Base-by-base conservation (phyloP, 805 yeast species). In the Suhomyces faveliae region DNA sequence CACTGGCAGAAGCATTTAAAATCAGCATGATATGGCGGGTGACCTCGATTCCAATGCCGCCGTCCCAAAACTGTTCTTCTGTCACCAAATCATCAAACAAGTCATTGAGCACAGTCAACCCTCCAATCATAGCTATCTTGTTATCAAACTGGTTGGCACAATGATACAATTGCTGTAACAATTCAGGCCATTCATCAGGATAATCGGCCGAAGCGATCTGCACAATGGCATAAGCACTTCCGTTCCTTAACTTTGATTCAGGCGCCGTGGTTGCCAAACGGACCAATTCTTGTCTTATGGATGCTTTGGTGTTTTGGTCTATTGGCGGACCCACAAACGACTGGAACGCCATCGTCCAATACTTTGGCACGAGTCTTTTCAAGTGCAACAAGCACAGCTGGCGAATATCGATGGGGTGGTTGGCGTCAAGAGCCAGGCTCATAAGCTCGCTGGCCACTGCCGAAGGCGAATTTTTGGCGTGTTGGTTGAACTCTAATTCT, bases 161-260 rank as follows among this genome's bases (percentile, higher is more conserved):
- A 1, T 59, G 59, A 56, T 81, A 83, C 17, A 89, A 58, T 5
- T 63, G 63, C 27, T 66, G 59, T 47, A 87, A 61, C 41, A 91
- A 69, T 19, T 74, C 77, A 0, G 97, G 96, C 98, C 98, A 92
- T 61, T 89, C 96, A 60, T 94, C 98, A 0, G 99, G 99, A 59
- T 80, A 92, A 60, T 92, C 99, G 1, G 84, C 87, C 2, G 87
- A 85, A 0, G 96, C 89, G 12, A 92, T 87, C 58, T 87, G 95
- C 4, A 87, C 87, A 13, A 90, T 79, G 12, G 87, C 84, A 53
- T 88, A 84, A 1, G 91, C 82, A 1, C 87, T 79, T 43, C 87
- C 77, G 24, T 76, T 77, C 49, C 89, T 74, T 12, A 91, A 70
- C 56, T 85, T 87, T 8, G 85, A 71, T 51, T 78, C 77, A 1